Conservation (phyloP, 2,329 filamentous ascomycete genomes). For the Nannizzia gypsea region DNA sequence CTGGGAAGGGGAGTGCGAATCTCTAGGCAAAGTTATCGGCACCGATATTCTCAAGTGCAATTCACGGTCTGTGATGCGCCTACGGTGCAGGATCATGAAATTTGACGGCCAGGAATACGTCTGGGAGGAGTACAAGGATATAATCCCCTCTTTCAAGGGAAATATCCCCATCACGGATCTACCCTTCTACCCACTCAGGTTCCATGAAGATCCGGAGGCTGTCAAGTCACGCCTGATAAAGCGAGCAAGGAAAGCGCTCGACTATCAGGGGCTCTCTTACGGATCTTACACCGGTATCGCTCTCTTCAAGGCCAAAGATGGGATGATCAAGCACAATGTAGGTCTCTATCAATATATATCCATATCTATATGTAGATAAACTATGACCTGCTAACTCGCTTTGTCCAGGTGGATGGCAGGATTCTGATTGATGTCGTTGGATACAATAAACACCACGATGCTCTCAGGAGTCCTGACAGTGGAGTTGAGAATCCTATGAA, state of each 20-base stretch:
- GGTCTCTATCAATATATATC: neutral
- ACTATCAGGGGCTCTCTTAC: slow-evolving; percentile 34
- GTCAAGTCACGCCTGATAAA: slow-evolving; percentile 22
- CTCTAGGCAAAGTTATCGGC: slow-evolving; percentile 29
- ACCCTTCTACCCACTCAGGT: slow-evolving; percentile 28
- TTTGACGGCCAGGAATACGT: slow-evolving; percentile 22
- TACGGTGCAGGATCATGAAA: neutral
- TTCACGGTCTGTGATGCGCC: neutral
- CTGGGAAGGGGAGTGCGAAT: slow-evolving; percentile 31
- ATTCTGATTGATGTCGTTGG: slow-evolving; percentile 34
- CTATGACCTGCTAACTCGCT: slow-evolving; percentile 11
- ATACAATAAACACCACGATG: slow-evolving; percentile 34
- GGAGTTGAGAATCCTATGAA: neutral
- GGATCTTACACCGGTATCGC: slow-evolving; percentile 35
- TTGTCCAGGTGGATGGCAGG: slow-evolving; percentile 33
- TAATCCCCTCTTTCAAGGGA: slow-evolving; percentile 23
- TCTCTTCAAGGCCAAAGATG: slow-evolving; percentile 15
- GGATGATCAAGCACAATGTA: slow-evolving; percentile 3
- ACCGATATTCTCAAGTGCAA: slow-evolving; percentile 13
- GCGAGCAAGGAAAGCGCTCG: slow-evolving; percentile 32
- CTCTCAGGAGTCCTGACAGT: neutral
- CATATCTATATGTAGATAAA: neutral
- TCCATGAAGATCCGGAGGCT: slow-evolving; percentile 22
- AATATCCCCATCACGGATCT: slow-evolving; percentile 35
- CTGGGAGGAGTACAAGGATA: slow-evolving; percentile 30